Evolutionary conservation across 2,329 filamentous ascomycete species (phyloP), one percentile per base, ranked within the genome.

Genomic region (Didymella pinodella): DNA sequence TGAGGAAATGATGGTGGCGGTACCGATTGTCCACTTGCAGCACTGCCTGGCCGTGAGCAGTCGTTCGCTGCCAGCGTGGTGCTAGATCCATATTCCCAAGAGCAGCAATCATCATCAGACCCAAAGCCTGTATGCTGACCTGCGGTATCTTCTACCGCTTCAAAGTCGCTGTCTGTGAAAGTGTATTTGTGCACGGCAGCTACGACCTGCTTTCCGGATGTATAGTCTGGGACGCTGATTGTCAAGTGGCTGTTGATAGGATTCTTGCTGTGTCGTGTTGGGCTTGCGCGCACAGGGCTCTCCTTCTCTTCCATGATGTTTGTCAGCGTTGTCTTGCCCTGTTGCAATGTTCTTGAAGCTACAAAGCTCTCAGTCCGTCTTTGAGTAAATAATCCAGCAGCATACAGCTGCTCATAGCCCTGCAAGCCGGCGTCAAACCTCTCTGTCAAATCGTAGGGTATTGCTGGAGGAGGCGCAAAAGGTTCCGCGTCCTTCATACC

Each of bases 401-500:
- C 20, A 12, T 16, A 18, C 7, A 47, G 28, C 26, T 18, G n/a
- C 34, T 26, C 29, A 18, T 46, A 22, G 6, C 16, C 32, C 3
- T 43, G 28, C 11, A 50, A 12, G 4, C 46, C 50, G 10, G 46
- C 22, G 18, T 59, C 56, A 14, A 54, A 59, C 16, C 12, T 46
- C n/a, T 45, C 20, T 20, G 7, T 12, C 6, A 54, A 14, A 16
- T 47, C n/a, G 7, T 3, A 10, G 10, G 56, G 46, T 10, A 59
- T 54, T 0, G 16, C 32, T 29, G 56, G 50, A 4, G 56, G 56
- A 7, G 34, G 7, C 7, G 34, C n/a, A 8, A 62, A 70, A 8
- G 63, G 64, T 16, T 62, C 45, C 2, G 65, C 44, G 7, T 54
- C 41, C 18, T 54, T 29, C 12, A 54, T n/a, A 10, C 63, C 65